phyloP scores from a whole-genome alignment of 78 protist species.

The Dictyostelium discoideum region DNA sequence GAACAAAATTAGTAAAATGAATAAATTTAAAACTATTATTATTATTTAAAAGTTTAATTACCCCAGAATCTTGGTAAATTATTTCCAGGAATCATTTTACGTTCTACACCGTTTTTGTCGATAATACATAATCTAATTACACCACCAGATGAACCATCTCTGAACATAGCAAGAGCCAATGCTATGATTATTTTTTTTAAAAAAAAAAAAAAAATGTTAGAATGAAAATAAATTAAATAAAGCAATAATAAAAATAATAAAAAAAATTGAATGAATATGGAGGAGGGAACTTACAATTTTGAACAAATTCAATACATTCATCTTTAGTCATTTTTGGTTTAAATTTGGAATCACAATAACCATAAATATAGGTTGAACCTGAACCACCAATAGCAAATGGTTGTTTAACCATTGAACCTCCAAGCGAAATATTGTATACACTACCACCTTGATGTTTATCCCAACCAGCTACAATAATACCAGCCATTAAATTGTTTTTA shows the following conservation, averaged over 20 bases:
- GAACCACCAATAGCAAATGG: slow-evolving; percentile 97
- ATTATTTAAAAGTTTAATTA: not conserved
- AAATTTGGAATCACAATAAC: slow-evolving; percentile 95
- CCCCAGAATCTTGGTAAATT: slow-evolving; percentile 81
- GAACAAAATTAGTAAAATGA: not conserved
- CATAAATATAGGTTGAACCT: slow-evolving; percentile 97
- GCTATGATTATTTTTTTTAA: slow-evolving; percentile 53
- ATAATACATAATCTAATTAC: slow-evolving; percentile 92
- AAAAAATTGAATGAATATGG: not conserved
- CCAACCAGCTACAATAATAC: slow-evolving; percentile 98
- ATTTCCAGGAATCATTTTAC: slow-evolving; percentile 81
- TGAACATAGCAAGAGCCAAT: slow-evolving; percentile 95
- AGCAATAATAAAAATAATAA: not conserved
- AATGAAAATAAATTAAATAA: not conserved
- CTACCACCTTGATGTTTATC: slow-evolving; percentile 92
- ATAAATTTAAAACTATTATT: not conserved
- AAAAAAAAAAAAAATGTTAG: not conserved
- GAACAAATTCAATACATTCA: slow-evolving; percentile 92
- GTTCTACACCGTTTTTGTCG: slow-evolving; percentile 87
- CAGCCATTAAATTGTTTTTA: slow-evolving; percentile 93
- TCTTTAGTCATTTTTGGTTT: slow-evolving; percentile 93
- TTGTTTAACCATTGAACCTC: slow-evolving; percentile 93
- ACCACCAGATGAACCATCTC: slow-evolving; percentile 99
- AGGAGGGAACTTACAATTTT: slow-evolving; percentile 35
- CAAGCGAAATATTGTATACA: slow-evolving; percentile 96